These are phyloP conservation scores for Monilinia laxa DNA, from an alignment of 2,329 filamentous ascomycete genomes.

Conservation along the genomic window DNA sequence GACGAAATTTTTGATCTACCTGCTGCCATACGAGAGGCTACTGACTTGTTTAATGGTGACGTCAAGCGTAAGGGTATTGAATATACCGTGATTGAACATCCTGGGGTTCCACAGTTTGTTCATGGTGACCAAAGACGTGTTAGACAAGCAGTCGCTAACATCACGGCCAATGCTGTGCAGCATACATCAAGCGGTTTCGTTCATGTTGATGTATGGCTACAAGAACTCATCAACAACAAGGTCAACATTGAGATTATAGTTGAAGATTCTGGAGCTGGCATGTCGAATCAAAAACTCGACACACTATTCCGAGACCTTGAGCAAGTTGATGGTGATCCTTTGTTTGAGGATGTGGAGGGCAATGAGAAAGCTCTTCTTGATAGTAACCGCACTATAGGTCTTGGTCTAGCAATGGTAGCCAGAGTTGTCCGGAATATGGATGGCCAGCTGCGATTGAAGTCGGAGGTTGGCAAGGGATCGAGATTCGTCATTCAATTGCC, in stretches of 20 bases:
- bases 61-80: constrained; percentile 71
- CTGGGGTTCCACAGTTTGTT: constrained; percentile 68
- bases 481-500: constrained; percentile 78
- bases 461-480: constrained; percentile 78
- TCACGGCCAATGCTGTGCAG: constrained; percentile 82
- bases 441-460: constrained; percentile 80
- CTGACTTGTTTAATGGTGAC: constrained; percentile 70
- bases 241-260: constrained; percentile 72
- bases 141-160: constrained; percentile 79
- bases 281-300: constrained; percentile 59
- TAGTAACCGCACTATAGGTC: constrained; percentile 60
- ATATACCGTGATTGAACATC: constrained; percentile 66
- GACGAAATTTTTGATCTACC: constrained; percentile 76
- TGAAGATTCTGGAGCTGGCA: constrained; percentile 73
- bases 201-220: constrained; percentile 67
- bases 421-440: constrained; percentile 88
- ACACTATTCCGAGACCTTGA: constrained; percentile 59
- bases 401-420: constrained; percentile 86
- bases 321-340: constrained; percentile 51
- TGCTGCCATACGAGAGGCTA: constrained; percentile 72
- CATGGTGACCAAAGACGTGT: constrained; percentile 77
- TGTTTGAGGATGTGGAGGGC: constrained; percentile 37
- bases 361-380: constrained; percentile 31
- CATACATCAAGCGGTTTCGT: constrained; percentile 69
- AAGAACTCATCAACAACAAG: constrained; percentile 52